Base-by-base conservation (phyloP, 306 rosid species). In the Carpinus fangiana region DNA sequence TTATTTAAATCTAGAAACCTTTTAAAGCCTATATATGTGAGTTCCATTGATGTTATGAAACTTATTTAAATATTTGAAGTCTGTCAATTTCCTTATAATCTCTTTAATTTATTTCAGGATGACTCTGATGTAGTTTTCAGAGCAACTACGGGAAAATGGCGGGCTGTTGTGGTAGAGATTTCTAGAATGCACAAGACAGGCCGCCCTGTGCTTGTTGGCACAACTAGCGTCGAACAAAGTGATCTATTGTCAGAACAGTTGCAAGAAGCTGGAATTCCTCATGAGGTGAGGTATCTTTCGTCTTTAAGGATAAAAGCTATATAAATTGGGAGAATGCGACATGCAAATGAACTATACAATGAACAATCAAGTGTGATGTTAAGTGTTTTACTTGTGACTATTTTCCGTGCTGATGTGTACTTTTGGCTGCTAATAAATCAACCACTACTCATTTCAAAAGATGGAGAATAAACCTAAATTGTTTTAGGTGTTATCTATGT, bases 201-300 rank as follows among this genome's bases (percentile, higher is more conserved):
- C 56, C 87, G 97, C 73, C 96, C 98, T 18, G 98, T 95, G 81
- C 98, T 95, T 86, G 98, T 95, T 73, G 98, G 98, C 83, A 95
- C 98, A 47, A 95, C 98, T 56, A 95, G 98, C 79, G 98, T 95
- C 77, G 98, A 95, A 81, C 98, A 92, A 85, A 95, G 98, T 72
- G 98, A 95, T 87, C 83, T 97, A 56, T 87, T 95, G 79, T 86
- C 98, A 7, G 87, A 88, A 79, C 92, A 88, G 80, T 87, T 95
- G 87, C 87, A 86, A 84, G 98, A 93, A 89, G 92, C 86, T 78
- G 96, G 92, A 75, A 90, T 95, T 78, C 91, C 88, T 1, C 98
- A 95, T 61, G 95, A 95, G 97, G 98, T 95, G 78, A 75, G 82
- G 47, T 79, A 72, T 67, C 61, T 53, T 70, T 79, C 28, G 46